Evolutionary conservation across 108 stramenopile genomes (phyloP).

Genomic region (Cyclotella baltica): DNA sequence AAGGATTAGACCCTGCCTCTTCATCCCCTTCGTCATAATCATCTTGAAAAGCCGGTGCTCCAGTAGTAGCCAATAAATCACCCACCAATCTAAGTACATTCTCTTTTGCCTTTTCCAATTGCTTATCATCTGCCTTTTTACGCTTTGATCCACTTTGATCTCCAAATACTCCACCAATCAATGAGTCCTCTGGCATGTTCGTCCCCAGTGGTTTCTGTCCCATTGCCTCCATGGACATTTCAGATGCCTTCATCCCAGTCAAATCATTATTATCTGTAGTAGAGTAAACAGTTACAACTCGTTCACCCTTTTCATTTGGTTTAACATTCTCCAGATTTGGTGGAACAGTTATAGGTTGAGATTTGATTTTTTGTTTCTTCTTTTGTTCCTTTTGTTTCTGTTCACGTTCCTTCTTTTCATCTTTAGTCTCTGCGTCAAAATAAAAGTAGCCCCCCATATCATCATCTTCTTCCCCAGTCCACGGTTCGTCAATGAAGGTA

Average conservation of each 20-base stretch:
- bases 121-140: conserved; percentile 46
- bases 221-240: conserved; percentile 41
- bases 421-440: conserved; percentile 39
- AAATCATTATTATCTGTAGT: conserved; percentile 86
- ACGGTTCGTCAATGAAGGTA: conserved; percentile 43
- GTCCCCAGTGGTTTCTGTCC: conserved; percentile 14
- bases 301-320: conserved; percentile 83
- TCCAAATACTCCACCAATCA: conserved; percentile 54
- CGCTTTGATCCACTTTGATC: conserved; percentile 38
- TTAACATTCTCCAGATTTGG: conserved; percentile 61
- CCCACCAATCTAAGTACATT: conserved; percentile 68
- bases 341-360: conserved; percentile 57
- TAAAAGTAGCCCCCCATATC: conserved; percentile 68
- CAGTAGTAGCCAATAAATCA: conserved; percentile 72
- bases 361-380: background rate
- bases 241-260: conserved; percentile 58
- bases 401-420: conserved; percentile 28
- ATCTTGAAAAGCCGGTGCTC: conserved; percentile 82
- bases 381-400: conserved; percentile 20
- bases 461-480: conserved; percentile 49
- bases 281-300: conserved; percentile 82
- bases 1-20: conserved; percentile 24
- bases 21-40: conserved; percentile 52
- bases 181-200: conserved; percentile 36
- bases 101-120: conserved; percentile 76